Evolutionary conservation across 129 eudicot genomes (phyloP).

Genomic region (Centella asiatica): DNA sequence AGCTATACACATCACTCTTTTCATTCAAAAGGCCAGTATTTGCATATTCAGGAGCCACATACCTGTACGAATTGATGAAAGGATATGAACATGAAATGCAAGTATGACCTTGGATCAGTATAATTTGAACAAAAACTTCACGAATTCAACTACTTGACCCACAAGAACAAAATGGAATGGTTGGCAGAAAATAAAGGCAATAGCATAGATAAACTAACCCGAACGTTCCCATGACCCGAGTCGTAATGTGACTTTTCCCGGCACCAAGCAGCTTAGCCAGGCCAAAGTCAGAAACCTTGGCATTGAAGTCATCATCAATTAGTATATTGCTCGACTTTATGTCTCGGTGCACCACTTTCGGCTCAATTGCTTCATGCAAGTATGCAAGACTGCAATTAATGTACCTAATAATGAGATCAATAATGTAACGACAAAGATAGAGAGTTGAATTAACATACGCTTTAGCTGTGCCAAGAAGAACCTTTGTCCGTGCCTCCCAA

Average conservation of each 20-base stretch:
- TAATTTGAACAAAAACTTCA: not conserved
- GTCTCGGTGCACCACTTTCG: constrained; percentile 92
- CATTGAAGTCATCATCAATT: constrained; percentile 65
- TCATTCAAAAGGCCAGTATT: constrained; percentile 79
- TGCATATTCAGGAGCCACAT: constrained; percentile 91
- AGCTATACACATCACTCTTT: constrained; percentile 89
- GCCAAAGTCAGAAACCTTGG: constrained; percentile 90
- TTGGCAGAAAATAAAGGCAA: not conserved
- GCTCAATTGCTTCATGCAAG: constrained; percentile 87
- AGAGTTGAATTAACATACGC: constrained; percentile 51
- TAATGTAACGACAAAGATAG: not conserved
- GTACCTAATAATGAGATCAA: constrained; percentile 17
- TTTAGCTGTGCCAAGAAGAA: constrained; percentile 84
- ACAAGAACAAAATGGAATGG: not conserved
- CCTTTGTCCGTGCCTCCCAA: constrained; percentile 87
- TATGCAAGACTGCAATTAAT: constrained; percentile 65
- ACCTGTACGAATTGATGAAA: constrained; percentile 23
- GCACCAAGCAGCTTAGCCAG: constrained; percentile 86
- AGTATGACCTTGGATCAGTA: not conserved
- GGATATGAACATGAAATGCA: not conserved
- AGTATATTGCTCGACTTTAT: constrained; percentile 80
- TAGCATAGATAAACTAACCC: constrained; percentile 43
- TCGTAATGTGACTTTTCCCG: constrained; percentile 79
- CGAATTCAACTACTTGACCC: not conserved
- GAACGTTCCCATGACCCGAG: constrained; percentile 93